Conservation (phyloP, 2,329 filamentous ascomycete species). For the Neospermospora avenae region DNA sequence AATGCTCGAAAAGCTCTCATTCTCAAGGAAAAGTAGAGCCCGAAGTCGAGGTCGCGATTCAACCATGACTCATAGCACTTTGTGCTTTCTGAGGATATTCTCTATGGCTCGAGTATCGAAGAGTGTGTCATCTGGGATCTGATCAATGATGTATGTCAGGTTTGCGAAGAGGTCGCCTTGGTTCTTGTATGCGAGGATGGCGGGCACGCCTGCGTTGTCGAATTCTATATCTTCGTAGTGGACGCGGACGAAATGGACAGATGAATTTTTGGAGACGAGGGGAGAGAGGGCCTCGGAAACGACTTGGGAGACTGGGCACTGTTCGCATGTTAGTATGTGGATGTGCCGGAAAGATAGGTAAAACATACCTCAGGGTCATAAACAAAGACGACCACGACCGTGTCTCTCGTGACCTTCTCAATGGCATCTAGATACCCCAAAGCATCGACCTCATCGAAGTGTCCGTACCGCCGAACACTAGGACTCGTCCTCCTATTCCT, state of each 20-base stretch:
- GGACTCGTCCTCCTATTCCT: slow-evolving; percentile 70
- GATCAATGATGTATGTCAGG: slow-evolving; percentile 79
- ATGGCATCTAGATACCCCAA: slow-evolving; percentile 93
- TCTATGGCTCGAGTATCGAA: slow-evolving; percentile 54
- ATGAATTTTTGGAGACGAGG: slow-evolving; percentile 67
- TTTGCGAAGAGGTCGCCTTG: slow-evolving; percentile 88
- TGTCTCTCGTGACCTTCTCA: slow-evolving; percentile 79
- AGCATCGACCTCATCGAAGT: slow-evolving; percentile 80
- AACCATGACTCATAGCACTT: slow-evolving; percentile 39
- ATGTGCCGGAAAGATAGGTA: slow-evolving; percentile 16
- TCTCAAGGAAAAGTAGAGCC: no score
- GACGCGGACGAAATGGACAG: slow-evolving; percentile 84
- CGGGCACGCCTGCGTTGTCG: slow-evolving; percentile 82
- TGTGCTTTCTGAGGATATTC: slow-evolving; percentile 50
- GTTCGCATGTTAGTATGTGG: slow-evolving; percentile 27
- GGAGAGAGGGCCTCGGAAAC: slow-evolving; percentile 76
- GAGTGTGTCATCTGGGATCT: slow-evolving; percentile 69
- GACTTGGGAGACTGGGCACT: slow-evolving; percentile 76
- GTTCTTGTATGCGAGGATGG: slow-evolving; percentile 82
- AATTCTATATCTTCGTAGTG: slow-evolving; percentile 93
- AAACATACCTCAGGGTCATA: slow-evolving; percentile 76
- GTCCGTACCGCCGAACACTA: slow-evolving; percentile 73
- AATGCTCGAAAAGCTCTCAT: no score
- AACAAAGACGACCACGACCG: slow-evolving; percentile 88
- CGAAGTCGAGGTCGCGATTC: no score